Evolutionary conservation across 2,329 filamentous ascomycete genomes (phyloP), one percentile per base, ranked within the genome.

Genomic region (Madurella mycetomatis): DNA sequence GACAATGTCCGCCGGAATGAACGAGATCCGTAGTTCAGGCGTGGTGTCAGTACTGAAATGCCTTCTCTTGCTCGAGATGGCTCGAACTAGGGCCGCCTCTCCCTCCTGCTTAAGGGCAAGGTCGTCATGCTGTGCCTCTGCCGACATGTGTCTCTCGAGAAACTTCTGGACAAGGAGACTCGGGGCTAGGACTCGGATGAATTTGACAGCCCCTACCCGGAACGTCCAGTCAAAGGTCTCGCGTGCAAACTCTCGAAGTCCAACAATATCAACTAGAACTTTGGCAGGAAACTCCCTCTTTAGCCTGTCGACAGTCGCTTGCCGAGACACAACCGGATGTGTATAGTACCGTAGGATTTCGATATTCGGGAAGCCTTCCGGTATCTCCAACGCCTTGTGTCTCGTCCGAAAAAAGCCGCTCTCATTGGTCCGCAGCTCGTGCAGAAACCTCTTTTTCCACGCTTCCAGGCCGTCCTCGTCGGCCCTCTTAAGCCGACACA

Each of bases 201-300:
- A 88, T 65, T 96, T 95, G 65, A 87, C 82, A 15, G 92, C 91
- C 0, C 92, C 92, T 48, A 80, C 79, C 30, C 85, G 81, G 62
- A 85, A 87, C 4, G 80, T 83, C 94, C 94, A 99, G 55, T 92
- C 90, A 61, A 99, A 95, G 0, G 86, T 86, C 59, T 95, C 85
- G 1, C 80, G 79, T 0, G 86, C 81, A 67, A 96, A 96, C 13
- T 80, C 77, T 37, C 92, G 81, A 37, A 99, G 71, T 0, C 81
- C 83, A 4, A 73, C 64, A 12, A 88, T 76, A 61, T 95, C 82
- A 16, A 94, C 75, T 0, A 80, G 73, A 42, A 74, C 73, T 53
- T 85, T 80, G 82, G 86, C 90, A 9, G 73, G 71, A 41, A 88
- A 74, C 0, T 74, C 73, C 2, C 68, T 67, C 53, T 71, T 75